phyloP scores from a whole-genome alignment of 2,329 filamentous ascomycete genomes.

The Nectriaceae sp. region DNA sequence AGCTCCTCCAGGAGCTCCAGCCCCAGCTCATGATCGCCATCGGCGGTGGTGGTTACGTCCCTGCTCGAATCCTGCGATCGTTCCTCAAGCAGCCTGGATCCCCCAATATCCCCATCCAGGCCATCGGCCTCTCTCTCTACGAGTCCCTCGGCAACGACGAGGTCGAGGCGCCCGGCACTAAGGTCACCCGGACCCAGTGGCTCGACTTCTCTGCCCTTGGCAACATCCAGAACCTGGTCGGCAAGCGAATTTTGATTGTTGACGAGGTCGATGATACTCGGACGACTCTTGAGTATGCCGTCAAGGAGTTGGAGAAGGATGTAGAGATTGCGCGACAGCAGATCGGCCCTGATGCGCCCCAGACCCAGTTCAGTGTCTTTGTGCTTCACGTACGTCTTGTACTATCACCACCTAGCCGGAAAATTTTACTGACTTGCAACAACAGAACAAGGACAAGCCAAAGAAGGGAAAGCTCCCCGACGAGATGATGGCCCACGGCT shows the following conservation, averaged over 20 bases:
- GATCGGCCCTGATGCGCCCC: slow-evolving; percentile 62
- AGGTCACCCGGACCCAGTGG: slow-evolving; percentile 98
- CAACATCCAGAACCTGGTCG: slow-evolving; percentile 59
- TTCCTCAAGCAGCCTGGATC: slow-evolving; percentile 88
- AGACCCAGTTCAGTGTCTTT: slow-evolving; percentile 91
- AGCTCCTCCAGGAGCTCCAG: slow-evolving; percentile 82
- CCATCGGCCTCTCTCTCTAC: slow-evolving; percentile 96
- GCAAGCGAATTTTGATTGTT: slow-evolving; percentile 32
- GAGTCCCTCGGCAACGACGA: slow-evolving; percentile 70
- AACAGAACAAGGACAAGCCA: slow-evolving; percentile 90
- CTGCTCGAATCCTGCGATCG: slow-evolving; percentile 92
- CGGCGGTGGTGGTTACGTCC: slow-evolving; percentile 95
- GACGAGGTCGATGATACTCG: slow-evolving; percentile 86
- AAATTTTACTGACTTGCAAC: too few species aligned
- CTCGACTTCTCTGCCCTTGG: slow-evolving; percentile 82
- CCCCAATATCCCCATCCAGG: slow-evolving; percentile 98
- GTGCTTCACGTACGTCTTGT: slow-evolving; percentile 76
- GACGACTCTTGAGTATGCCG: slow-evolving; percentile 91
- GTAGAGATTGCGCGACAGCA: slow-evolving; percentile 78
- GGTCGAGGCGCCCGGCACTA: slow-evolving; percentile 76
- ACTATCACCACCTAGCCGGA: too few species aligned
- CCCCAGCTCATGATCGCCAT: slow-evolving; percentile 98
- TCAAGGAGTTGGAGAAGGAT: slow-evolving; percentile 92
- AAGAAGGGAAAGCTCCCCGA: slow-evolving; percentile 88
- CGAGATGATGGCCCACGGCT: slow-evolving; percentile 76